phyloP scores from a whole-genome alignment of 2,329 filamentous ascomycete genomes.

The Furcasterigmium furcatum region DNA sequence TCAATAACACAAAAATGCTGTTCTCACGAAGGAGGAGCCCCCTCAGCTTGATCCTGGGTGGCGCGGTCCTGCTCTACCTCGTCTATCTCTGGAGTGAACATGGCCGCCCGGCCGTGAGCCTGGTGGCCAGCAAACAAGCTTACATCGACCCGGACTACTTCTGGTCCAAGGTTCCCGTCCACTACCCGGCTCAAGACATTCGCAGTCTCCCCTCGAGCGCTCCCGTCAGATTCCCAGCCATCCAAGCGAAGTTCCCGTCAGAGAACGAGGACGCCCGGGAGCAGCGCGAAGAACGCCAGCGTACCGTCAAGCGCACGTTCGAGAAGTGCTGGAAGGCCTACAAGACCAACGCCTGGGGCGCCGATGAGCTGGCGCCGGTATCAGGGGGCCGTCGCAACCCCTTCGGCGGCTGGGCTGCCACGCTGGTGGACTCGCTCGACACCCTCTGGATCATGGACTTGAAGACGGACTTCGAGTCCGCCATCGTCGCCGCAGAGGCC shows the following conservation, averaged over 20 bases:
- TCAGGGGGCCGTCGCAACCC: conserved; percentile 39
- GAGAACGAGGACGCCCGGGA: conserved; percentile 16
- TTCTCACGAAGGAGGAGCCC: too few relatives aligned
- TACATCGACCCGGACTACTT: too few relatives aligned
- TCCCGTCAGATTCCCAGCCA: conserved; percentile 23
- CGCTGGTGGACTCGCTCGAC: conserved; percentile 57
- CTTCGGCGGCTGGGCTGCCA: conserved; percentile 56
- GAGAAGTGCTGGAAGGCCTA: conserved; percentile 47
- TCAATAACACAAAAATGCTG: too few relatives aligned
- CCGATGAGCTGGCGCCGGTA: conserved; percentile 50
- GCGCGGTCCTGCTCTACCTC: too few relatives aligned
- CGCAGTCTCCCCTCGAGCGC: conserved; percentile 23
- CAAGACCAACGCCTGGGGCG: conserved; percentile 46
- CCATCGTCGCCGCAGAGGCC: conserved; percentile 43
- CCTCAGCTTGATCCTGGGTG: too few relatives aligned
- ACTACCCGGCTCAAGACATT: conserved; percentile 15
- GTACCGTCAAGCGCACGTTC: conserved; percentile 38
- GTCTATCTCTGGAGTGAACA: too few relatives aligned
- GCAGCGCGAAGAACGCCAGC: conserved; percentile 20
- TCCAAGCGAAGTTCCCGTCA: conserved; percentile 24
- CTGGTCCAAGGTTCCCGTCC: conserved; percentile 15
- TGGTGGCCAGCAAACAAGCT: too few relatives aligned
- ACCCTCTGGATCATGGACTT: conserved; percentile 62
- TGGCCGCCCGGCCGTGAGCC: too few relatives aligned
- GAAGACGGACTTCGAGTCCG: conserved; percentile 51